Evolutionary conservation across 1,284 basidiomycete species (phyloP), one percentile per base, ranked within the genome.

Genomic region (Cutaneotrichosporon mucoides): DNA sequence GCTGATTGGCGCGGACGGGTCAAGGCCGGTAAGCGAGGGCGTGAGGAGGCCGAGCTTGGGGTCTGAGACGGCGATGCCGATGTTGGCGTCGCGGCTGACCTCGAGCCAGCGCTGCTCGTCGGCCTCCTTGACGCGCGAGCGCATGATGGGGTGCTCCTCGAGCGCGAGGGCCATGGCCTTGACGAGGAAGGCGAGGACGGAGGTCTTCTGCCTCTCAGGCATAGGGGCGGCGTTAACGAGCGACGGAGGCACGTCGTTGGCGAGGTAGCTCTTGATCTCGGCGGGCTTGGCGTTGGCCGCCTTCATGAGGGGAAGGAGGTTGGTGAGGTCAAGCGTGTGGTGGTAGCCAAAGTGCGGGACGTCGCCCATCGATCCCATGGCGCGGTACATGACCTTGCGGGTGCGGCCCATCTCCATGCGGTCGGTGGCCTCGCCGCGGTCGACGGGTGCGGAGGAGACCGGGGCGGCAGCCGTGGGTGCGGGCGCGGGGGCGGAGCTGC

Each of bases 321-420:
- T 81, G 0, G 92, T 96, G 33, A 96, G 81, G 75, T 96, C 90
- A 37, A 96, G 79, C 2, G 86, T 87, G 5, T 90, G 88, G 1
- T 88, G 85, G 72, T 90, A 91, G 65, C 87, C 88, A 64, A 92
- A 92, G 76, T 88, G 88, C 13, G 90, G 83, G 1, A 93, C 88
- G 66, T 51, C 47, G 24, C 69, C 73, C 66, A 73, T 72, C 35
- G 87, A 88, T 16, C 82, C 84, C 88, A 92, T 91, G 1, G 88
- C 88, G 67, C 88, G 88, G 84, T 85, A 92, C 90, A 92, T 92
- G 42, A 85, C 86, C 72, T 86, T 85, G 59, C 90, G 81, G 8
- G 89, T 92, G 65, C 89, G 81, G 13, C 87, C 88, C 59, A 65
- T 60, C 68, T 88, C 46, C 81, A 85, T 5, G 80, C 91, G 44